Conservation (phyloP, 192 early-diverging fungal species). For the Backusella tarrabulga region DNA sequence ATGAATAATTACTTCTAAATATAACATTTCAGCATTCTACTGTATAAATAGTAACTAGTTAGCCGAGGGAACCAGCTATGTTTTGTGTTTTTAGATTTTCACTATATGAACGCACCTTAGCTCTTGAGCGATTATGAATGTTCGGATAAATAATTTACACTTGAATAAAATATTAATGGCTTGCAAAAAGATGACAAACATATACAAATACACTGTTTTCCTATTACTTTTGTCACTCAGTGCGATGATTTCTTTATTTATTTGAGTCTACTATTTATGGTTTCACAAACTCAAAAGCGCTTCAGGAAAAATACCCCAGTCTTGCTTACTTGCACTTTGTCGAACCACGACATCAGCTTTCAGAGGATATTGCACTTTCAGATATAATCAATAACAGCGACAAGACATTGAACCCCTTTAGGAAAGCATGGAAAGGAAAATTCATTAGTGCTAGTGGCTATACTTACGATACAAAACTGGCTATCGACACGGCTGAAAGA, state of each 20-base stretch:
- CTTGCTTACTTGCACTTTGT: constrained; percentile 36
- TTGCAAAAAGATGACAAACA: too few species aligned
- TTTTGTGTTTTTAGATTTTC: too few species aligned
- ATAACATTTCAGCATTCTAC: too few species aligned
- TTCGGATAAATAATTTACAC: too few species aligned
- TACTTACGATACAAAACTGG: not conserved
- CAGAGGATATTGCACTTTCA: constrained; percentile 45
- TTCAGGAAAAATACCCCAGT: constrained; percentile 20
- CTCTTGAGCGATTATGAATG: too few species aligned
- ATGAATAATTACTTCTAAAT: too few species aligned
- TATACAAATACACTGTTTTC: too few species aligned
- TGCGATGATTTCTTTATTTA: not conserved
- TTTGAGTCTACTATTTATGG: not conserved
- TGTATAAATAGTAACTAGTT: too few species aligned
- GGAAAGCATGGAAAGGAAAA: constrained; percentile 13
- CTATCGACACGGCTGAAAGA: not conserved
- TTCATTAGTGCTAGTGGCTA: constrained; percentile 28
- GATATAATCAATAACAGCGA: not conserved
- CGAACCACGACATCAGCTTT: constrained; percentile 21
- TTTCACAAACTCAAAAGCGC: not conserved
- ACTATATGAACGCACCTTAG: too few species aligned
- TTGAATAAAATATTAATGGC: too few species aligned
- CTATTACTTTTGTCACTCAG: too few species aligned
- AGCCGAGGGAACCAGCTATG: too few species aligned
- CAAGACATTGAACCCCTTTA: constrained; percentile 13